Evolutionary conservation across 371 early-diverging fungal species (phyloP), one percentile per base, ranked within the genome.

Genomic region (Mortierella sp.): DNA sequence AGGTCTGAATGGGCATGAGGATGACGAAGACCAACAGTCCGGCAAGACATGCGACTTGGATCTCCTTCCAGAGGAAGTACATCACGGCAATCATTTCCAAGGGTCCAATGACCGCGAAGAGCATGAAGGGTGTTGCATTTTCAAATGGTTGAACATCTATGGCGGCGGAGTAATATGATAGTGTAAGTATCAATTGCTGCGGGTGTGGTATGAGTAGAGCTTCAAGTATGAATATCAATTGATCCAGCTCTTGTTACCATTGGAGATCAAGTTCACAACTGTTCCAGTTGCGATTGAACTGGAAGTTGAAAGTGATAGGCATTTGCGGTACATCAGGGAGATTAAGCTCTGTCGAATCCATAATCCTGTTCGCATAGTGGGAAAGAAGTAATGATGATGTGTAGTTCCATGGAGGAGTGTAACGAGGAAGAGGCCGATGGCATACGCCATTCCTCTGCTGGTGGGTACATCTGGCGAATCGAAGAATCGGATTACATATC

Each of bases 21-120:
- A 82, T n/a, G 3, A 76, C 64, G 83, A 90, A 86, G 38, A 86
- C 82, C 23, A 81, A 74, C n/a, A 89, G 80, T 12, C 91, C 91
- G 2, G 86, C 85, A 62, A 90, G 81, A 38, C 87, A 82, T 9
- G 89, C 74, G 4, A 79, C 79, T 0, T 86, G 90, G 38, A 91
- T 81, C 5, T 86, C 81, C 13, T 66, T 61, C 82, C 88, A 89
- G 41, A 91, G 76, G 52, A 90, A 85, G 67, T 81, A 82, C 53
- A 89, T 81, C n/a, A 87, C 82, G 2, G 76, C 27, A 16, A 72
- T 64, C 50, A 54, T 68, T 56, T 81, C 78, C 39, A 81, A 0
- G 1, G 81, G 81, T 38, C 78, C 81, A 42, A 72, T 51, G 38
- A 71, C 54, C 13, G 67, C 64, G 43, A 66, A 81, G 14, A 71